Percentiles rank a stretch among this genome's conserved stretches.
phyloP scores from a whole-genome alignment of 164 flowering plant genomes.

The Aristolochia fimbriata region DNA sequence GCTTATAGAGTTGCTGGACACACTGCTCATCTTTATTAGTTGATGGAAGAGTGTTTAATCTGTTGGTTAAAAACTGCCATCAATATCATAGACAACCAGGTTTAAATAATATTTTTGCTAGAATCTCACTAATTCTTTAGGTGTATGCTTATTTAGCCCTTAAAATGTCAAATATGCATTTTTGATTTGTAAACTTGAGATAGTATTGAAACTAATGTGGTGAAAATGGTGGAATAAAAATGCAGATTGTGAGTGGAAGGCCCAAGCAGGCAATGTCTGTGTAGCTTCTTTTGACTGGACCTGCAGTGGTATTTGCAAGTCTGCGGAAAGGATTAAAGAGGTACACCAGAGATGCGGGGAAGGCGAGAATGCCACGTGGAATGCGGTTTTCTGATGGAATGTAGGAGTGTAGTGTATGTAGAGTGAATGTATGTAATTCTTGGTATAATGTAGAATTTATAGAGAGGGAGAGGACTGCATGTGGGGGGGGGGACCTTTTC shows the following conservation, averaged over 20 bases:
- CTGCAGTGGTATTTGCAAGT: conserved; percentile 91
- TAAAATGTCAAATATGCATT: no score
- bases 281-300: conserved; percentile 95
- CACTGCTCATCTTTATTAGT: no score
- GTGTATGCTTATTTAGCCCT: no score
- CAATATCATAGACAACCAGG: no score
- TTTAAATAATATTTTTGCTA: no score
- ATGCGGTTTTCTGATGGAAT: conserved; percentile 40
- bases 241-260: conserved; percentile 95
- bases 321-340: conserved; percentile 83
- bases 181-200: no score
- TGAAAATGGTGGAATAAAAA: not conserved
- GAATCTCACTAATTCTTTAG: no score
- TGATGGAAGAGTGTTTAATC: no score
- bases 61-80: no score
- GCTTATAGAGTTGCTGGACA: no score
- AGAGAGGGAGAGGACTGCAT: conserved; percentile 10
- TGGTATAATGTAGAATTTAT: conserved; percentile 22
- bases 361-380: conserved; percentile 73
- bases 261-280: conserved; percentile 89
- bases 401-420: not conserved
- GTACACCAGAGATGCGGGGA: conserved; percentile 88
- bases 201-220: not conserved
- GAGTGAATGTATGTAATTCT: conserved; percentile 5
- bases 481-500: conserved; percentile 22